Evolutionary conservation across 768 basidiomycete species (phyloP).

Genomic region (Naganishia vaughanmartiniae): DNA sequence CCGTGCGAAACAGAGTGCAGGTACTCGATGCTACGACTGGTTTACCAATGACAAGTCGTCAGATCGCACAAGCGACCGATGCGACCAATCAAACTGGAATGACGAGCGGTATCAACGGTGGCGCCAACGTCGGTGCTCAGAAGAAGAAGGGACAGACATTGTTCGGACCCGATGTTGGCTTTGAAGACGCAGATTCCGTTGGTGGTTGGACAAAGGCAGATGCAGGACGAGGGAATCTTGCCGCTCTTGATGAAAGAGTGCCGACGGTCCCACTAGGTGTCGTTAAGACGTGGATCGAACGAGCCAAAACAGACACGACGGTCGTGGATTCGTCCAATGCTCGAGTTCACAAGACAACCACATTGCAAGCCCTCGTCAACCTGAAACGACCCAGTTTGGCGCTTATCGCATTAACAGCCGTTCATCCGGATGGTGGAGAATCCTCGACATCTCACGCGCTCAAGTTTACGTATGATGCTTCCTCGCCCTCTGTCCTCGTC

Average conservation of each 20-base stretch:
- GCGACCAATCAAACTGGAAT: constrained; percentile 14
- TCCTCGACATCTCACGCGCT: constrained; percentile 53
- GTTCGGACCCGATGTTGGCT: constrained; percentile 87
- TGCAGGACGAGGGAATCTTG: background rate
- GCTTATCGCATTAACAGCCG: constrained; percentile 50
- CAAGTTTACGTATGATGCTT: constrained; percentile 85
- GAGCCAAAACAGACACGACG: constrained; percentile 62
- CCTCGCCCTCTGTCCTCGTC: constrained; percentile 78
- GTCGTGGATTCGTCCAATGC: constrained; percentile 53
- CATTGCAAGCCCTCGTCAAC: constrained; percentile 89
- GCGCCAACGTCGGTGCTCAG: constrained; percentile 21
- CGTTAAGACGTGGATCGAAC: constrained; percentile 75
- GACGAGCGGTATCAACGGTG: background rate
- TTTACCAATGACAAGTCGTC: constrained; percentile 21
- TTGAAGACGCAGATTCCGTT: constrained; percentile 57
- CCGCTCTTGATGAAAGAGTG: constrained; percentile 39
- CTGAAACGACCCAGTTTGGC: constrained; percentile 84
- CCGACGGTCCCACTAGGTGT: constrained; percentile 78
- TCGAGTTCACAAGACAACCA: constrained; percentile 77
- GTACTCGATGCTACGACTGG: constrained; percentile 11
- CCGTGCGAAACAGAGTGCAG: constrained; percentile 3
- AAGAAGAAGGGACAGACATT: constrained; percentile 73
- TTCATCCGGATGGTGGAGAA: background rate
- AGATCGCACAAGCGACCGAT: constrained; percentile 19
- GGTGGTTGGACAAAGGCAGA: constrained; percentile 57